Evolutionary conservation across 2,329 filamentous ascomycete genomes (phyloP).

Genomic region (Thelonectria olida): DNA sequence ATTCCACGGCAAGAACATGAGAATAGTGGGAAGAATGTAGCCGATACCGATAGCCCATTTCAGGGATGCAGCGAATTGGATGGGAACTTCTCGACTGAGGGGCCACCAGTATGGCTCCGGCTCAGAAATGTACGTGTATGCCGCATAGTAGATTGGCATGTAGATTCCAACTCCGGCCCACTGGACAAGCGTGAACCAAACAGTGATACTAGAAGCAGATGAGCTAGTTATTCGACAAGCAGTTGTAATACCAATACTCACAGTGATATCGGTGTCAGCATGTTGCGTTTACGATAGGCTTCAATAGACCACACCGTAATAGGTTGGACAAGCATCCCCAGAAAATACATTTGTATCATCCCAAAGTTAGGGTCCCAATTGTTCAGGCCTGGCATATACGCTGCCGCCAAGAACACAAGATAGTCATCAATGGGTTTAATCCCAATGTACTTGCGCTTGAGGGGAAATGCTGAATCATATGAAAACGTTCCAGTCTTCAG

Average conservation of each 20-base stretch:
- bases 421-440: slow-evolving; percentile 15
- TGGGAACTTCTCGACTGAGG: slow-evolving; percentile 6
- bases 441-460: slow-evolving; percentile 13
- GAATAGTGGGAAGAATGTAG: slow-evolving; percentile 9
- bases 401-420: slow-evolving; percentile 3
- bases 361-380: slow-evolving; percentile 13
- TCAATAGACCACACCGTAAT: slow-evolving; percentile 15
- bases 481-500: slow-evolving; percentile 6
- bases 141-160: slow-evolving; percentile 26
- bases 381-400: slow-evolving; percentile 9
- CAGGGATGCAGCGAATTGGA: background rate
- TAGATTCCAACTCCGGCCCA: slow-evolving; percentile 12
- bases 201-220: background rate
- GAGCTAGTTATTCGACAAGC: background rate
- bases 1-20: slow-evolving; percentile 18
- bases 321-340: slow-evolving; percentile 18
- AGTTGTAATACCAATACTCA: background rate
- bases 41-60: slow-evolving; percentile 1
- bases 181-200: slow-evolving; percentile 19
- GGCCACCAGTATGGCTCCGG: slow-evolving; percentile 25
- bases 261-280: slow-evolving; percentile 6
- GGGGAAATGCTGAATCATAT: background rate
- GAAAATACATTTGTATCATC: slow-evolving; percentile 17
- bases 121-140: slow-evolving; percentile 17
- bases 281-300: slow-evolving; percentile 17